Base-by-base conservation (phyloP, 2,329 filamentous ascomycete genomes). In the Neofusicoccum kwambonambiense region DNA sequence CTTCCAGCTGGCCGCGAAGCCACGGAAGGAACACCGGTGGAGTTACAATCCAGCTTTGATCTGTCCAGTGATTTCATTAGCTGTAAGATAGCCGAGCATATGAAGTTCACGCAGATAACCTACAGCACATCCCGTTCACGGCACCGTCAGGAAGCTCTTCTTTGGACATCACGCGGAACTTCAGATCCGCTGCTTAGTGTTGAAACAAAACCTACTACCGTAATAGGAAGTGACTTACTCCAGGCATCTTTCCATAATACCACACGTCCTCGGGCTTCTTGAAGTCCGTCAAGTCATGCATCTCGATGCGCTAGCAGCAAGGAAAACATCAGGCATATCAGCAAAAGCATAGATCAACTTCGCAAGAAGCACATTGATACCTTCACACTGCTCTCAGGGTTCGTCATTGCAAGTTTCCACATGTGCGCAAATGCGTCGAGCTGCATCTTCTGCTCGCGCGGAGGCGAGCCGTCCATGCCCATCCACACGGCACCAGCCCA, bases 401-500 rank as follows among this genome's bases (percentile, higher is more conserved):
- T 15, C 4, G 44, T 22, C 13, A 44, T 35, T 9, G 67, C 67
- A 12, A 69, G 62, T 9, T 17, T 41, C 66, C 64, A 68, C n/a
- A 68, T 34, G 6, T 62, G 47, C 17, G 66, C 62, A 35, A 68
- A 68, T 1, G 66, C 60, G 13, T 68, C 70, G n/a, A 62, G 67
- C 64, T 76, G 74, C 70, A 76, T 75, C 62, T 69, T 65, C 58
- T 72, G 67, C 49, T 74, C 73, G 11, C 17, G 39, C 6, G 67
- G 65, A 3, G 45, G 56, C 2, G 68, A 68, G 5, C 52, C 54
- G 47, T 66, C 65, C 22, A 72, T 67, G 8, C 72, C 70, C 8
- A 76, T 65, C 64, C 69, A 76, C 31, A 67, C 67, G 7, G 71
- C 75, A 12, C 75, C 75, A 0, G 76, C 75, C 70, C 71, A 76